These are phyloP conservation scores for Salix arbutifolia DNA, from an alignment of 345 rosid species.

Conservation along the genomic window DNA sequence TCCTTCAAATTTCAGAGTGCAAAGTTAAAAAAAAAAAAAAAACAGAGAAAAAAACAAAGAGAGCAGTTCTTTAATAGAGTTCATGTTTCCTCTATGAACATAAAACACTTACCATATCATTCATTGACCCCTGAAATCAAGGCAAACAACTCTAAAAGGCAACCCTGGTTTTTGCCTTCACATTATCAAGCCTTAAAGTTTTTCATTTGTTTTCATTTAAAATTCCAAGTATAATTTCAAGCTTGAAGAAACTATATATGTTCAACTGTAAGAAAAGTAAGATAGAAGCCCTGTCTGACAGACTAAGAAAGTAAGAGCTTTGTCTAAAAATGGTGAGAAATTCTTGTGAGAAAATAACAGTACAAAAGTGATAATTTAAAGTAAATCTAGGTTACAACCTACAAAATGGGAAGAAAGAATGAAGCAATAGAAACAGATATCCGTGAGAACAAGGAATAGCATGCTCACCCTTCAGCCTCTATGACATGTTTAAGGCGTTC, in stretches of 20 bases:
- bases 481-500: conserved; percentile 82
- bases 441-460: not conserved
- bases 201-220: no score
- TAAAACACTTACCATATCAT: not conserved
- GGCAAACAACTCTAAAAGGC: not conserved
- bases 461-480: conserved; percentile 68
- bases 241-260: no score
- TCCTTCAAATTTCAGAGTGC: not conserved
- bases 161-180: not conserved
- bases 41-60: not conserved
- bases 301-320: no score
- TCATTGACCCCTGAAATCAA: not conserved
- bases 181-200: not conserved
- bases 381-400: not conserved
- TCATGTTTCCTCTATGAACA: not conserved
- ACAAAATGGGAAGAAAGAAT: no score
- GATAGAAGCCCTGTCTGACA: no score
- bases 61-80: not conserved
- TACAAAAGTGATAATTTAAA: not conserved
- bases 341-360: not conserved
- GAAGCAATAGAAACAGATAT: not conserved
- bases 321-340: not conserved
- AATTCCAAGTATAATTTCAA: not conserved
- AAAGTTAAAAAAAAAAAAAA: no score
- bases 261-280: no score